Conservation (phyloP, 2,329 filamentous ascomycete species). For the Fusarium gaditjirri region DNA sequence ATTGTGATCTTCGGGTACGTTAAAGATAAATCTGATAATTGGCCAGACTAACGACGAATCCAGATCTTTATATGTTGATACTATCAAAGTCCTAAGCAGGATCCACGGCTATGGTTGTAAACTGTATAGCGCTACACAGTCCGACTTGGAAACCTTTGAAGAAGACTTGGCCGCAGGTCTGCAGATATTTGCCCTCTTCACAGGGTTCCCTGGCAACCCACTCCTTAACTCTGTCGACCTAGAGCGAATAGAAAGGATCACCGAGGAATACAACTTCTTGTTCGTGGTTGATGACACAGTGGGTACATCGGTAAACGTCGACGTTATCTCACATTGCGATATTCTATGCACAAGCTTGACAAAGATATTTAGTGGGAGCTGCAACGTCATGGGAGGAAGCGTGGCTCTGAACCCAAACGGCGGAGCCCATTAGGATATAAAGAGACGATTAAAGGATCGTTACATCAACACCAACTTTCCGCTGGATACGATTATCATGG, state of each 20-base stretch:
- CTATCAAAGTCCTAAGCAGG: conserved; percentile 46
- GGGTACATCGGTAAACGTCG: conserved; percentile 57
- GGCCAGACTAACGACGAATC: neutral
- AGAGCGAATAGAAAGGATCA: conserved; percentile 39
- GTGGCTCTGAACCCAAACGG: conserved; percentile 57
- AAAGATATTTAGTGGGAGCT: conserved; percentile 65
- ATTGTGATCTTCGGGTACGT: conserved; percentile 47
- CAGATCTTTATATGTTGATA: conserved; percentile 47
- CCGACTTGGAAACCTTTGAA: conserved; percentile 55
- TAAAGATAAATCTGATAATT: neutral
- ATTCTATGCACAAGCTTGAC: conserved; percentile 62
- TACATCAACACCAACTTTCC: conserved; percentile 41
- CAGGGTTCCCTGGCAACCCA: conserved; percentile 55
- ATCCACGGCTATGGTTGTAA: conserved; percentile 48
- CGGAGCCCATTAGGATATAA: conserved; percentile 47
- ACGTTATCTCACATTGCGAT: conserved; percentile 59
- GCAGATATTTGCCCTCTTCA: conserved; percentile 56
- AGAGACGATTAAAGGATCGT: conserved; percentile 30
- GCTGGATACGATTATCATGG: conserved; percentile 46
- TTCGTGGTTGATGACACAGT: conserved; percentile 59
- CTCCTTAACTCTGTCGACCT: conserved; percentile 47
- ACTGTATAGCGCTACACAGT: conserved; percentile 56
- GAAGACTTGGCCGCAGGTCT: conserved; percentile 51
- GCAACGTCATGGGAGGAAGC: conserved; percentile 63
- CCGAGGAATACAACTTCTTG: conserved; percentile 53